Evolutionary conservation across 2,329 filamentous ascomycete species (phyloP), one percentile per base, ranked within the genome.

Genomic region (Cucurbitaria berberidis): DNA sequence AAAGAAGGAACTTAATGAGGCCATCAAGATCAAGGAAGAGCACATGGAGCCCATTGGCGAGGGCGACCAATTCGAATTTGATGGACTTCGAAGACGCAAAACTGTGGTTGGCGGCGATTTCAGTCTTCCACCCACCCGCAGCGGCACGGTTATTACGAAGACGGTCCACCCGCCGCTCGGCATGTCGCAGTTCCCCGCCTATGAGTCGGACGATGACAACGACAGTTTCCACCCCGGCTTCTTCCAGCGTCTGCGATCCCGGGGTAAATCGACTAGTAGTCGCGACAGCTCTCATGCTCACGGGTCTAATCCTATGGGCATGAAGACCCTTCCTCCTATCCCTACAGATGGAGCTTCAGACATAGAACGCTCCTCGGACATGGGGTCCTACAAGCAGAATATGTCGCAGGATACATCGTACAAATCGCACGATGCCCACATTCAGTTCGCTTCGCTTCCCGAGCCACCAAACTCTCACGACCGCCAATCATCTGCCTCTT

Each of bases 11-110:
- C 81, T 86, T 7, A 86, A 90, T 39, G 95, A 98, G 73, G 84
- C 89, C 18, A 88, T 85, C 63, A 86, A 90, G 27, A 81, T 96
- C 51, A 87, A 89, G 54, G 88, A 93, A 64, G 93, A 98, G 68
- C 90, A 87, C 41, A 87, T 96, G 72, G 86, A 87, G 51, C 84
- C 90, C 1, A 89, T 96, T 46, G 85, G 83, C 41, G 92, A 97
- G 69, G 86, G 91, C 61, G 91, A 92, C 21, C 81, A 86, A 26
- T 89, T 91, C 57, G 92, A 98, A 76, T 99, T 92, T 88, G 95
- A 98, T 75, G 95, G 95, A 4, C 77, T 99, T 45, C 84, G 93
- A 66, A 83, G 92, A 64, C 84, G 95, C 46, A 85, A 80, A 69
- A 88, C 85, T 2, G 73, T 86, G 39, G 60, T 82, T 18, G 40